Evolutionary conservation across 2,329 filamentous ascomycete species (phyloP).

Genomic region (Penicillium verrucosum): DNA sequence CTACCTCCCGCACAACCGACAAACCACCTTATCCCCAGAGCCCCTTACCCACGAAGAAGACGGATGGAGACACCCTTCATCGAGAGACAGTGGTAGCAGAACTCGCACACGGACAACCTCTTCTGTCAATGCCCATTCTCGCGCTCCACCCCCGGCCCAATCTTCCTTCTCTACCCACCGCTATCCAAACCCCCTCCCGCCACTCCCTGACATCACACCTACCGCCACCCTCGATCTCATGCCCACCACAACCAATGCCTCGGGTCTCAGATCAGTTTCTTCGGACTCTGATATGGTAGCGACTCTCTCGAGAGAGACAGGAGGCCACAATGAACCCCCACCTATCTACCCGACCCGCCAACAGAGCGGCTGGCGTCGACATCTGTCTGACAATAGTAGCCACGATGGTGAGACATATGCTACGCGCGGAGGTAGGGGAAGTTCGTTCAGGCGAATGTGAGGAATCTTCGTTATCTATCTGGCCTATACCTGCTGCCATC

Average conservation of each 20-base stretch:
- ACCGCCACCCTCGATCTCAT: conserved; percentile 4
- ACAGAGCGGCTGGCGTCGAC: conserved; percentile 32
- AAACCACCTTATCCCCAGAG: conserved; percentile 15
- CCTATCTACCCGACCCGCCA: conserved; percentile 7
- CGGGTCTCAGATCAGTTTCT: conserved; percentile 17
- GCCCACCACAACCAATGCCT: neutral
- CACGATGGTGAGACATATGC: conserved; percentile 8
- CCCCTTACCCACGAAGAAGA: conserved; percentile 12
- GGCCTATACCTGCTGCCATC: neutral
- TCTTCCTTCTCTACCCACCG: conserved; percentile 26
- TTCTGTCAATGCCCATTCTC: conserved; percentile 13
- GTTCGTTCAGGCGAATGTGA: neutral
- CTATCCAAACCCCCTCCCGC: conserved; percentile 33
- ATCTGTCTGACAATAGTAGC: conserved; percentile 19
- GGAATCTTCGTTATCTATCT: neutral
- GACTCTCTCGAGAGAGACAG: conserved; percentile 23
- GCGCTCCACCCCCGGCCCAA: conserved; percentile 19
- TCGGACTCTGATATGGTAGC: conserved; percentile 22
- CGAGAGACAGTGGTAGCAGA: neutral
- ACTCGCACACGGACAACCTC: conserved; percentile 20
- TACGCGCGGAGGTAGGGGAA: neutral
- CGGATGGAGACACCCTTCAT: conserved; percentile 12
- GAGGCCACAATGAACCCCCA: conserved; percentile 7
- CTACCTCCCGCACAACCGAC: conserved; percentile 19
- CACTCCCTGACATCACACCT: conserved; percentile 31